Evolutionary conservation across 1,284 basidiomycete genomes (phyloP).

Genomic region (Sphaerobolus stellatus): DNA sequence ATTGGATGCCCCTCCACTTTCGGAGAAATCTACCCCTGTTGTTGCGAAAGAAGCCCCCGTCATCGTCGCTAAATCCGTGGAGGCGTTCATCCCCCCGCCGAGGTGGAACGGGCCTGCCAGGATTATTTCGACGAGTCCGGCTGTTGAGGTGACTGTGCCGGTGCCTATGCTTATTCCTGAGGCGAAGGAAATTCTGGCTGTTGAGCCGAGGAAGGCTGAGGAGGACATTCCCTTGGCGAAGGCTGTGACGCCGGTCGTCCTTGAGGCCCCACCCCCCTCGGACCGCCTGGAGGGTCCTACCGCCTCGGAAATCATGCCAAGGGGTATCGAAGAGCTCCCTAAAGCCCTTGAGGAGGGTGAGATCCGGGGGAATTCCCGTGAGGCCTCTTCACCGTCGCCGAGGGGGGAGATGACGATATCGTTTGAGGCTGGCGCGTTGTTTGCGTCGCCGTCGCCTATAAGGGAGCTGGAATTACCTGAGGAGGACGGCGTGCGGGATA

Average conservation of each 20-base stretch:
- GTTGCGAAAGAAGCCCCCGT: background rate
- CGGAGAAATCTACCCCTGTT: background rate
- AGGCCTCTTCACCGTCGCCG: background rate
- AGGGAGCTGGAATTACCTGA: no score
- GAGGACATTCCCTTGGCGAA: no score
- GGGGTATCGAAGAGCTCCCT: background rate
- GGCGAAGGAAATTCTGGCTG: background rate
- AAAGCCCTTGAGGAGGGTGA: background rate
- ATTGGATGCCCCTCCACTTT: background rate
- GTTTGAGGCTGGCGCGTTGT: no score
- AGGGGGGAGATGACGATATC: no score
- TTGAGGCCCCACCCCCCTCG: background rate
- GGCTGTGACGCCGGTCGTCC: no score
- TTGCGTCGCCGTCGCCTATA: no score
- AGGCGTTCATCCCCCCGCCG: no score
- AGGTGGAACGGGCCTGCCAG: background rate
- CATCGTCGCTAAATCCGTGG: no score
- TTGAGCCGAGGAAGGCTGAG: background rate
- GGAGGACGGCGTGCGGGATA: no score
- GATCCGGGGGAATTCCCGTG: background rate
- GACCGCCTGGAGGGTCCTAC: background rate
- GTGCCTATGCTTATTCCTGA: background rate
- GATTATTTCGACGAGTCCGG: background rate
- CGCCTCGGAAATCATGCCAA: background rate
- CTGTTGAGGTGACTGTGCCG: background rate